Evolutionary conservation across 306 rosid genomes (phyloP).

Genomic region (Abrus precatorius): DNA sequence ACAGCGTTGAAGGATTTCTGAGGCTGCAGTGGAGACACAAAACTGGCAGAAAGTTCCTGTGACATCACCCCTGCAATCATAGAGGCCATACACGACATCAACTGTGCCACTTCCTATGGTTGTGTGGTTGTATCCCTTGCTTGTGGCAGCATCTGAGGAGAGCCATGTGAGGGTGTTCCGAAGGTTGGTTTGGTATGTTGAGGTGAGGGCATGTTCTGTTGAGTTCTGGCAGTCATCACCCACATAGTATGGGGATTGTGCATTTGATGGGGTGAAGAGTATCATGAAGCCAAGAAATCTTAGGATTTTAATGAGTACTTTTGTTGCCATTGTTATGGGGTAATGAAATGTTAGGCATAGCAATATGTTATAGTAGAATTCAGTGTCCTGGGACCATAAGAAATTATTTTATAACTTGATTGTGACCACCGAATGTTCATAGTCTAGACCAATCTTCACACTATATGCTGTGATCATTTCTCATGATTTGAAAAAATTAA

Average conservation of each 20-base stretch:
- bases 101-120: constrained; percentile 9
- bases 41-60: constrained; percentile 48
- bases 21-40: constrained; percentile 51
- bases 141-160: constrained; percentile 34
- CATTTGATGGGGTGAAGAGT: constrained; percentile 19
- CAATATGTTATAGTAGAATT: constrained; percentile 7
- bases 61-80: constrained; percentile 56
- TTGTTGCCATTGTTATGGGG: constrained; percentile 8
- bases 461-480: no score
- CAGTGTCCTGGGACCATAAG: background rate
- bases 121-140: constrained; percentile 50
- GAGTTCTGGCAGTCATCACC: constrained; percentile 47
- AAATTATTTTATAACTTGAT: no score
- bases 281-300: constrained; percentile 15
- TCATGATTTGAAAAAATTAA: no score
- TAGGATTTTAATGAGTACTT: background rate
- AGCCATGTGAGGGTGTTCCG: constrained; percentile 29
- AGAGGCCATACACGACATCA: constrained; percentile 50
- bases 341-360: constrained; percentile 8
- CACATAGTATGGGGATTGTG: constrained; percentile 47
- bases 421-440: no score
- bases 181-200: constrained; percentile 48
- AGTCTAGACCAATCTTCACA: no score
- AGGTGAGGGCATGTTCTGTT: constrained; percentile 35
- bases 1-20: constrained; percentile 36